These are phyloP conservation scores for Bipolaris cookei DNA, from an alignment of 2,329 filamentous ascomycete species.

Conservation along the genomic window DNA sequence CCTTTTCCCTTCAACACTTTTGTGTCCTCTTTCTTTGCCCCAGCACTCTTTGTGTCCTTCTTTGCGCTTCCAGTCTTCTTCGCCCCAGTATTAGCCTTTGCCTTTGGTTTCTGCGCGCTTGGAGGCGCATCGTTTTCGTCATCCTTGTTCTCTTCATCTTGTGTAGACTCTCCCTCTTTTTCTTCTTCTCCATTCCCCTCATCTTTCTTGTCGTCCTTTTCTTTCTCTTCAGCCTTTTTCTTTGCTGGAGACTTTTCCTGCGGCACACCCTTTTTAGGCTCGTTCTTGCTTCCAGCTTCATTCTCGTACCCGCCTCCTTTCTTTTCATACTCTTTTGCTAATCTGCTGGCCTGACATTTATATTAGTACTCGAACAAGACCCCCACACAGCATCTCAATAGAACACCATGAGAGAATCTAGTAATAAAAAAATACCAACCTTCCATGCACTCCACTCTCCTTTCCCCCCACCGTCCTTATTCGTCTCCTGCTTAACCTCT, in stretches of 20 bases:
- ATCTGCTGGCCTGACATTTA: slow-evolving; percentile 46
- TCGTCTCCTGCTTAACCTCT: slow-evolving; percentile 54
- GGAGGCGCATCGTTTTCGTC: slow-evolving; percentile 22
- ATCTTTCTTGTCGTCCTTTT: slow-evolving; percentile 20
- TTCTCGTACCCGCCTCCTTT: slow-evolving; percentile 52
- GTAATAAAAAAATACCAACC: slow-evolving; percentile 30
- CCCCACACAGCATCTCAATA: too few relatives aligned
- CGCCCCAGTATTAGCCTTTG: slow-evolving; percentile 27
- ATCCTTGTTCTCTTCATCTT: slow-evolving; percentile 14
- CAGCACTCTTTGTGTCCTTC: slow-evolving; percentile 25
- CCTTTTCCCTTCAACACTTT: slow-evolving; percentile 13
- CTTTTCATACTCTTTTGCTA: slow-evolving; percentile 54
- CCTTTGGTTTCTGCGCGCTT: slow-evolving; percentile 32
- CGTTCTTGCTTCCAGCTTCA: slow-evolving; percentile 52
- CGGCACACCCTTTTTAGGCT: slow-evolving; percentile 53
- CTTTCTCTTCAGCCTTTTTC: slow-evolving; percentile 17
- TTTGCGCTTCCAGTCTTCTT: slow-evolving; percentile 20
- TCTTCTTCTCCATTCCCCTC: background rate
- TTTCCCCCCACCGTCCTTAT: slow-evolving; percentile 56
- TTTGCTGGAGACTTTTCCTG: slow-evolving; percentile 30
- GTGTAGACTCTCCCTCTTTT: slow-evolving; percentile 9
- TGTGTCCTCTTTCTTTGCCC: slow-evolving; percentile 12
- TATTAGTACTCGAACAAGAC: background rate
- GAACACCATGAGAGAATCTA: background rate
- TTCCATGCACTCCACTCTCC: slow-evolving; percentile 58